Evolutionary conservation across 148 eudicot species (phyloP), one percentile per base, ranked within the genome.

Genomic region (Vaccinium darrowii): DNA sequence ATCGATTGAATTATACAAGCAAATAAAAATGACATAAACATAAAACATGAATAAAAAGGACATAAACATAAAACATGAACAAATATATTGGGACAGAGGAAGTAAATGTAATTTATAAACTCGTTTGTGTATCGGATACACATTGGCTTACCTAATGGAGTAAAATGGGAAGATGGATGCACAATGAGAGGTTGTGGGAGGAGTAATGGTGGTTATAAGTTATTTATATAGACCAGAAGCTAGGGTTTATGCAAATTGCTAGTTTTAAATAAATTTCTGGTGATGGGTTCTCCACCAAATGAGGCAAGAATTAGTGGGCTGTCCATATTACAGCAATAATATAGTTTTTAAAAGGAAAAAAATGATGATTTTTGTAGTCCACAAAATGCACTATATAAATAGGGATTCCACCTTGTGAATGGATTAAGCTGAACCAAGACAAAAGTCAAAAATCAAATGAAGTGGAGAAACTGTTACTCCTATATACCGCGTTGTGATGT

Each of bases 291-390:
- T 67, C 85, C 88, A 86, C 77, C 85, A 83, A 86, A 69, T 67
- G 85, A 86, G 85, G 88, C 88, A 83, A 69, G 8, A 83, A 13
- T 10, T 76, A 83, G 85, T 86, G 88, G 88, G 78, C 81, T 43
- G 69, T 2, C 71, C 86, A 79, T 27, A 36, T 52, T 8, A 67
- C 67, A 56, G 11, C 75, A n/a, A 33, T 65, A 80, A 33, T 19
- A 7, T 33, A 8, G 18, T 79, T 53, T 39, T 69, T 25, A 69
- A 33, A 80, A 39, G 2, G 13, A 56, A 39, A 15, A 11, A 85
- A 80, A 69, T 75, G 78, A 75, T 75, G 78, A 47, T 39, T 19
- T 19, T 75, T 39, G 2, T 21, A 18, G 58, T 21, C 43, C 80
- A 10, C 15, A 5, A 51, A n/a, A 77, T 77, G 58, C 58, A 77